These are phyloP conservation scores for Aspergillus sojae DNA, from an alignment of 2,329 filamentous ascomycete genomes.

Conservation along the genomic window DNA sequence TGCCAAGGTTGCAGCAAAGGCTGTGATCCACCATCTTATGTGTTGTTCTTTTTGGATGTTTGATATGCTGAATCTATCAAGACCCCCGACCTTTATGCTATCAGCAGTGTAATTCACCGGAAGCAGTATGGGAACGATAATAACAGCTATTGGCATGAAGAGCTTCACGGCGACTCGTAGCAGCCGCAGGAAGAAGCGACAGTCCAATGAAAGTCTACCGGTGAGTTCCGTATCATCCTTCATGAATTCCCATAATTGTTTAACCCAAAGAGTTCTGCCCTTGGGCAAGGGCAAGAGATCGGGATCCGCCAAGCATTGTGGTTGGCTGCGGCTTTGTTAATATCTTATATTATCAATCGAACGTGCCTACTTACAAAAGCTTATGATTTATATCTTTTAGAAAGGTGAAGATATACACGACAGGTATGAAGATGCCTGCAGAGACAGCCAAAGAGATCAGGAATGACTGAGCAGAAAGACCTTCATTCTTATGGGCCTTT, in stretches of 20 bases:
- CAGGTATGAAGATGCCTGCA: slow-evolving; percentile 30
- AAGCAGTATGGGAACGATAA: slow-evolving; percentile 30
- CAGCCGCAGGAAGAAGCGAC: slow-evolving; percentile 32
- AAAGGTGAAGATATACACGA: slow-evolving; percentile 25
- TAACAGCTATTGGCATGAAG: slow-evolving; percentile 30
- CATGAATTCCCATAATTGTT: slow-evolving; percentile 11
- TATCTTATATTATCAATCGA: background rate
- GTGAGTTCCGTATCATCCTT: slow-evolving; percentile 23
- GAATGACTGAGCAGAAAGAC: slow-evolving; percentile 32
- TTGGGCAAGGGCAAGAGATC: slow-evolving; percentile 24
- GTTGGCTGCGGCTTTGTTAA: slow-evolving; percentile 2
- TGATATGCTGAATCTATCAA: slow-evolving; percentile 34
- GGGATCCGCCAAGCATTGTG: slow-evolving; percentile 3
- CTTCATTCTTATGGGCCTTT: slow-evolving; percentile 29
- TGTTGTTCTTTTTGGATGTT: slow-evolving; percentile 32
- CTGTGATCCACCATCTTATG: slow-evolving; percentile 36
- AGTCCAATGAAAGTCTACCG: slow-evolving; percentile 31
- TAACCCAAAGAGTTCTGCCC: slow-evolving; percentile 31
- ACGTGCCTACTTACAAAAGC: slow-evolving; percentile 3
- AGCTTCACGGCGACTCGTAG: slow-evolving; percentile 30
- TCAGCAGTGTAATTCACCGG: slow-evolving; percentile 32
- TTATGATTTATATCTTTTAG: slow-evolving; percentile 21
- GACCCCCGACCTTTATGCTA: slow-evolving; percentile 30
- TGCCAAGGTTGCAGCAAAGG: slow-evolving; percentile 11
- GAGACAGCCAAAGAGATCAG: slow-evolving; percentile 28